Conservation (phyloP, 1,139 yeast species). For the Zhuliangozyma parablackwelliae region DNA sequence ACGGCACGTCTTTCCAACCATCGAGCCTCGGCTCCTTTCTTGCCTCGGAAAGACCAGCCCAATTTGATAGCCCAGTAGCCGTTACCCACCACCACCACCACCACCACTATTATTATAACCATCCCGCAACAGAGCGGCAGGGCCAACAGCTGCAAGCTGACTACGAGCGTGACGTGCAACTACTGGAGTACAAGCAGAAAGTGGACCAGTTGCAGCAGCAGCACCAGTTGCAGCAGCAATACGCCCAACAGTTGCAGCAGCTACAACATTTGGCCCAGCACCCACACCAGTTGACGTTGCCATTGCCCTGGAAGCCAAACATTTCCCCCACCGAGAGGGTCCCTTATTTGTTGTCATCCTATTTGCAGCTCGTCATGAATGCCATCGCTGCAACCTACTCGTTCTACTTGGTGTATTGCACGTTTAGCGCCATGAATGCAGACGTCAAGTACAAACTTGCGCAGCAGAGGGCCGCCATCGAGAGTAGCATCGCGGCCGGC, state of each 20-base stretch:
- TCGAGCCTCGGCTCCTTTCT: constrained; percentile 17
- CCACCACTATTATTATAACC: not conserved
- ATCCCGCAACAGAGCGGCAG: too few relatives aligned
- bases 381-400: constrained; percentile 39
- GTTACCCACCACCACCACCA: not conserved
- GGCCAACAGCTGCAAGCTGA: not conserved
- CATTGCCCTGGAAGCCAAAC: constrained; percentile 45
- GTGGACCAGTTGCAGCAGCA: constrained; percentile 1
- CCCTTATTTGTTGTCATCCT: constrained; percentile 55
- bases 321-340: constrained; percentile 35
- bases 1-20: constrained; percentile 4
- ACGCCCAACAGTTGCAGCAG: not conserved
- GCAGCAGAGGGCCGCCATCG: constrained; percentile 31
- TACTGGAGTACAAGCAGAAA: constrained; percentile 2
- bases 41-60: too few relatives aligned
- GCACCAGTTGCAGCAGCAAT: constrained; percentile 1
- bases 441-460: constrained; percentile 51
- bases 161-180: constrained; percentile 1
- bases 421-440: constrained; percentile 42
- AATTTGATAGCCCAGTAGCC: not conserved
- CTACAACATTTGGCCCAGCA: not conserved
- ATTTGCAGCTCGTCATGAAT: constrained; percentile 51
- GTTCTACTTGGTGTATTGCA: constrained; percentile 36
- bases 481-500: constrained; percentile 47
- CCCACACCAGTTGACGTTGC: constrained; percentile 16